These are phyloP conservation scores for Tremella fuciformis DNA, from an alignment of 768 basidiomycete genomes.

Conservation along the genomic window DNA sequence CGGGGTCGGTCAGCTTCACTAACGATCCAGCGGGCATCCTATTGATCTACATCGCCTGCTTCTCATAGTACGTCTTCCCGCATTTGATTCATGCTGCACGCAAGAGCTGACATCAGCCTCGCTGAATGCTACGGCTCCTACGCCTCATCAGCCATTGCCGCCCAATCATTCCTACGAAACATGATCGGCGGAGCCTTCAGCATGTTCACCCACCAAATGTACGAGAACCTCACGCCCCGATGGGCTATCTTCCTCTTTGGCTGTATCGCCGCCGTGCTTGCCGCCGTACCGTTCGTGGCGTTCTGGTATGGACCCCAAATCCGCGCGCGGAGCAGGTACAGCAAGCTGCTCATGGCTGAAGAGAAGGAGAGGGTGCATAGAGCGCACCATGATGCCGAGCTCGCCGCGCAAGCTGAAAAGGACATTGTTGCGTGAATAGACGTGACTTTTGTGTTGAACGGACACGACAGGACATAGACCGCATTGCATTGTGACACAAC, in stretches of 20 bases:
- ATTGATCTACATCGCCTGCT: constrained; percentile 27
- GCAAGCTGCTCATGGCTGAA: constrained; percentile 39
- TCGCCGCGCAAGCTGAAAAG: no score
- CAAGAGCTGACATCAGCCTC: constrained; percentile 42
- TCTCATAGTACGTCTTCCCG: constrained; percentile 56
- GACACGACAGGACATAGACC: no score
- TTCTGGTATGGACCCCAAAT: constrained; percentile 49
- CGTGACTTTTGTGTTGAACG: no score
- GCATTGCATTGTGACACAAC: no score
- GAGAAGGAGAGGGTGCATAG: constrained; percentile 28
- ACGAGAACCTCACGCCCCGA: constrained; percentile 58
- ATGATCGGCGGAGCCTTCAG: constrained; percentile 28
- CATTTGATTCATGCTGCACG: neutral
- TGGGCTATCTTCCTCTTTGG: constrained; percentile 56
- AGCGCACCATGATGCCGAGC: constrained; percentile 7
- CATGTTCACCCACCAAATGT: constrained; percentile 48
- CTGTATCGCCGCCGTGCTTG: constrained; percentile 58
- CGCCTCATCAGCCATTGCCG: constrained; percentile 68
- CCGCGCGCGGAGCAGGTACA: constrained; percentile 35
- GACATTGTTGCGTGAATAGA: no score
- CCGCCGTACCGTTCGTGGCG: constrained; percentile 57
- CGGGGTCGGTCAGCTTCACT: neutral
- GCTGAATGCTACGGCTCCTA: constrained; percentile 63
- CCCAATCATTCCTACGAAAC: constrained; percentile 63
- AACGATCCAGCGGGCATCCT: constrained; percentile 13